Percentiles rank a stretch among this genome's conserved stretches.
Evolutionary conservation across 169 alveolate genomes (phyloP).

Genomic region (Eimeria praecox): DNA sequence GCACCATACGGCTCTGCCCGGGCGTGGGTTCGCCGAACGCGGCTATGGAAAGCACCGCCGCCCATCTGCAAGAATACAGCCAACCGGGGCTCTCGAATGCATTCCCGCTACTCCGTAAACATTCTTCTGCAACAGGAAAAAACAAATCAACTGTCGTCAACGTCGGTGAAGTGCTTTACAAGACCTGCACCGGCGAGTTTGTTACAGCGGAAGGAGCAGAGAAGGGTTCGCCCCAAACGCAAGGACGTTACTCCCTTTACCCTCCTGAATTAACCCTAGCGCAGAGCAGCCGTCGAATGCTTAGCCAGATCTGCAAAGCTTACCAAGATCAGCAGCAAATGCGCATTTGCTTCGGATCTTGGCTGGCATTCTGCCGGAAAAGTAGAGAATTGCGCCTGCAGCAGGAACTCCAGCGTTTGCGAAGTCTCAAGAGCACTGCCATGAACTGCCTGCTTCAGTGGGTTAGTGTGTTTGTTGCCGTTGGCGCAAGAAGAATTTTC

Average conservation of each 20-base stretch:
- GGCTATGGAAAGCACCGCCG: neutral
- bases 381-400: conserved; percentile 39
- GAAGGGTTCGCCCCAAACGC: neutral
- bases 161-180: neutral
- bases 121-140: neutral
- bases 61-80: neutral
- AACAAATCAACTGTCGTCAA: neutral
- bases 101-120: neutral
- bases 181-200: neutral
- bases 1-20: neutral
- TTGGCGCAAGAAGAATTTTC: conserved; percentile 40
- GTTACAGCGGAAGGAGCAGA: neutral
- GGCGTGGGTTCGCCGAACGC: neutral
- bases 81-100: neutral
- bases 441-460: conserved; percentile 50
- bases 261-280: neutral
- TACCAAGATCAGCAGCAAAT: conserved; percentile 38
- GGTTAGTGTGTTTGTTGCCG: conserved; percentile 42
- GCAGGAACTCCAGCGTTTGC: conserved; percentile 43
- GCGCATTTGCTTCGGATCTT: conserved; percentile 49
- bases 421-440: conserved; percentile 27
- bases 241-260: neutral
- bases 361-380: conserved; percentile 61
- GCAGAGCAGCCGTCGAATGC: neutral
- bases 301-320: neutral